Percentiles rank a stretch among this genome's conserved stretches.
Evolutionary conservation across 1,284 basidiomycete genomes (phyloP).

Genomic region (Sporisorium iseilematis-ciliati): DNA sequence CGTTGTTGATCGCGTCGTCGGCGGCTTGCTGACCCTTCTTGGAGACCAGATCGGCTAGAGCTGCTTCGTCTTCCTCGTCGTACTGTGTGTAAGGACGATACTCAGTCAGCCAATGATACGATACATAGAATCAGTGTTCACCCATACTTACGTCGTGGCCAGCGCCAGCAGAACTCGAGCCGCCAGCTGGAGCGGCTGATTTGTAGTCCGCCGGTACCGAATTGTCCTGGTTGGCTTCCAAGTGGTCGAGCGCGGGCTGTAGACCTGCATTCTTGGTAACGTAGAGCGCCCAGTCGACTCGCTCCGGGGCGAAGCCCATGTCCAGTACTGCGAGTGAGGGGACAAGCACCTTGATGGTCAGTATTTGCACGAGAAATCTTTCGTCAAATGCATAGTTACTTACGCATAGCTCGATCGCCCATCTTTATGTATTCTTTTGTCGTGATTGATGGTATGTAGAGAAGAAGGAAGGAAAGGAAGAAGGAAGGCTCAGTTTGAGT

Average conservation of each 20-base stretch:
- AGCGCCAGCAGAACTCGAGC: constrained; percentile 19
- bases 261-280: constrained; percentile 57
- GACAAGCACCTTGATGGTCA: background rate
- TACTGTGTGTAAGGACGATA: constrained; percentile 24
- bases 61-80: constrained; percentile 62
- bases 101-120: too few relatives aligned
- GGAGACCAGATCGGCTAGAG: constrained; percentile 50
- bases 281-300: constrained; percentile 68
- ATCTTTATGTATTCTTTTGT: constrained; percentile 16
- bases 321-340: constrained; percentile 50
- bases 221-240: constrained; percentile 64
- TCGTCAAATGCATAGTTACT: constrained; percentile 7
- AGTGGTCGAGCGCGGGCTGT: constrained; percentile 66
- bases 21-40: constrained; percentile 57
- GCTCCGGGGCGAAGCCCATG: constrained; percentile 66
- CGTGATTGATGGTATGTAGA: background rate
- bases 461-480: background rate
- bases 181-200: constrained; percentile 17
- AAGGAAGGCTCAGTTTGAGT: constrained; percentile 11
- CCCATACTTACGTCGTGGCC: constrained; percentile 35
- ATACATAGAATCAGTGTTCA: too few relatives aligned
- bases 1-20: constrained; percentile 49
- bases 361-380: background rate
- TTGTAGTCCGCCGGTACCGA: constrained; percentile 58
- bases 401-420: constrained; percentile 46